phyloP scores from a whole-genome alignment of 176 grass and related monocot species.

The Elaeis guineensis region DNA sequence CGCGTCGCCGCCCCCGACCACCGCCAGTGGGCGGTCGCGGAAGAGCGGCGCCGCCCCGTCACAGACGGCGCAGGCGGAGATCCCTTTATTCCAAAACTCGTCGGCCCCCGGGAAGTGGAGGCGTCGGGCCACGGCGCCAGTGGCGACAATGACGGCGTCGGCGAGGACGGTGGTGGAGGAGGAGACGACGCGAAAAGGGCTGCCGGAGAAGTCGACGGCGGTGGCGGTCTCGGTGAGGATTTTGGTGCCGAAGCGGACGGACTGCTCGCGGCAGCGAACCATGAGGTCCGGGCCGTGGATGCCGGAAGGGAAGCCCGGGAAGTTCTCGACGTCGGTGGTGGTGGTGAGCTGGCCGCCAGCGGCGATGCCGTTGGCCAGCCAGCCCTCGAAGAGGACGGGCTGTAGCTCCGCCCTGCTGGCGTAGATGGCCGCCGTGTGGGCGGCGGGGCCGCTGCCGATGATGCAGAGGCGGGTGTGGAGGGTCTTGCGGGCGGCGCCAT shows the following conservation, averaged over 20 bases:
- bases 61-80: constrained; percentile 93
- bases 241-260: constrained; percentile 48
- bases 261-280: constrained; percentile 62
- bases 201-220: constrained; percentile 50
- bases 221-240: constrained; percentile 75
- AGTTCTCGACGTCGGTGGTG: constrained; percentile 97
- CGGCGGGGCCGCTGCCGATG: constrained; percentile 80
- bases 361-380: constrained; percentile 85
- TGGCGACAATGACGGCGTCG: constrained; percentile 70
- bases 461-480: constrained; percentile 68
- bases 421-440: constrained; percentile 94
- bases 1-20: constrained; percentile 83
- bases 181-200: constrained; percentile 59
- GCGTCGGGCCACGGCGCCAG: constrained; percentile 70
- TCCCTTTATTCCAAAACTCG: constrained; percentile 75
- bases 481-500: constrained; percentile 21
- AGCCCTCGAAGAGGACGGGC: constrained; percentile 84
- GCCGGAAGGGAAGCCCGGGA: constrained; percentile 66
- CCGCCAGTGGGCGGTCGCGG: constrained; percentile 63
- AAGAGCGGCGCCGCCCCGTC: constrained; percentile 81
- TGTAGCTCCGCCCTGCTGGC: constrained; percentile 72
- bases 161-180: constrained; percentile 57
- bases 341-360: constrained; percentile 89
- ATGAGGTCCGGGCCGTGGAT: constrained; percentile 77
- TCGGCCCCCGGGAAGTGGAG: constrained; percentile 71